Conservation (phyloP, 148 eudicot genomes). For the Silene uniflora region DNA sequence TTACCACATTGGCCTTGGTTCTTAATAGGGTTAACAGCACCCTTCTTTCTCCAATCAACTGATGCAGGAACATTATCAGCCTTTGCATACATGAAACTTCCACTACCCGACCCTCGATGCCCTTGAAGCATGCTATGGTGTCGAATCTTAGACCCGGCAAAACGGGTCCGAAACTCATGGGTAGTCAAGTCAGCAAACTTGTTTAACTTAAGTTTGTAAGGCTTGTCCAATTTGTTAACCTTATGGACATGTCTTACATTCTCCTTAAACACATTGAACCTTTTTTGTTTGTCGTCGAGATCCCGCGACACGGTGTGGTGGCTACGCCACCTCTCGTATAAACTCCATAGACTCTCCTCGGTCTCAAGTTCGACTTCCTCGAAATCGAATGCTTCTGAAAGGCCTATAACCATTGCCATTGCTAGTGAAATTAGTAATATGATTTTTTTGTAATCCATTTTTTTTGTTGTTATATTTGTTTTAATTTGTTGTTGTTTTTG, state of each 20-base stretch:
- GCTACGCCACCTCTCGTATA: slow-evolving; percentile 95
- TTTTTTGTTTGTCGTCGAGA: slow-evolving; percentile 62
- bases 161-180: slow-evolving; percentile 62
- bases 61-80: slow-evolving; percentile 49
- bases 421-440: slow-evolving; percentile 41
- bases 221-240: slow-evolving; percentile 69
- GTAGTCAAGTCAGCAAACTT: slow-evolving; percentile 83
- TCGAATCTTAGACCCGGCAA: slow-evolving; percentile 59
- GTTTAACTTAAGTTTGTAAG: slow-evolving; percentile 82
- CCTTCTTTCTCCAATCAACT: slow-evolving; percentile 83
- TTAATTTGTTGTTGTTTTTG: background rate
- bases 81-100: slow-evolving; percentile 60
- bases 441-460: slow-evolving; percentile 46
- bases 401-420: slow-evolving; percentile 41
- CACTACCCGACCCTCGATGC: slow-evolving; percentile 13
- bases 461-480: background rate
- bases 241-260: slow-evolving; percentile 60
- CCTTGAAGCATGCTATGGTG: slow-evolving; percentile 70
- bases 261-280: slow-evolving; percentile 84
- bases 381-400: slow-evolving; percentile 54
- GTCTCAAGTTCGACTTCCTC: slow-evolving; percentile 69
- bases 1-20: slow-evolving; percentile 95
- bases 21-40: slow-evolving; percentile 66
- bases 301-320: slow-evolving; percentile 78
- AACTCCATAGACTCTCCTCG: slow-evolving; percentile 71